A percentile compares a stretch with the other conserved stretches of the same genome.
phyloP scores from a whole-genome alignment of 140 eudicot species.

The Ambrosia hybrid region DNA sequence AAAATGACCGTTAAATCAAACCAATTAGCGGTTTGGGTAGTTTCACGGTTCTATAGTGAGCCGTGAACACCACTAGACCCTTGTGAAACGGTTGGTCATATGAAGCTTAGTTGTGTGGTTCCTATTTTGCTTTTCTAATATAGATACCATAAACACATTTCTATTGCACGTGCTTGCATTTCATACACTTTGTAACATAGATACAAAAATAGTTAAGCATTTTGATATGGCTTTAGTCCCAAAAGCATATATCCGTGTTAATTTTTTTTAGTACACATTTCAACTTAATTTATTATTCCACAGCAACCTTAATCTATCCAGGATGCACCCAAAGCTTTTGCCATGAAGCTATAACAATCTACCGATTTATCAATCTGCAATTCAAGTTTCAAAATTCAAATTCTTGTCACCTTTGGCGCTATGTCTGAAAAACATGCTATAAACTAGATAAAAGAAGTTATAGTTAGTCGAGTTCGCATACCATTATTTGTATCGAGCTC shows the following conservation, averaged over 20 bases:
- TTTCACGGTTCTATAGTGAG: too few relatives aligned
- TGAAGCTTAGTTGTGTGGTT: too few relatives aligned
- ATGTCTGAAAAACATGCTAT: background rate
- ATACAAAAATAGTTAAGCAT: background rate
- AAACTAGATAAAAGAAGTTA: background rate
- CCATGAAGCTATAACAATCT: constrained; percentile 85
- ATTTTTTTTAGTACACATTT: constrained; percentile 6
- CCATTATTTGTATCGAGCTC: constrained; percentile 70
- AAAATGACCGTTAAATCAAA: too few relatives aligned
- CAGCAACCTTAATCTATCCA: constrained; percentile 53
- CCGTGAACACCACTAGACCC: too few relatives aligned
- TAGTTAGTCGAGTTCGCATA: constrained; percentile 4
- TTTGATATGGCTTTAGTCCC: background rate
- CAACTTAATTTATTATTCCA: background rate
- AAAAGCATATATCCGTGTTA: background rate
- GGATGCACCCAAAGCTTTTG: constrained; percentile 67
- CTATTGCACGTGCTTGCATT: background rate
- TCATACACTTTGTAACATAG: background rate
- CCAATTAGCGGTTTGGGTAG: too few relatives aligned
- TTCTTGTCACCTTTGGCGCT: background rate
- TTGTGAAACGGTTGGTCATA: too few relatives aligned
- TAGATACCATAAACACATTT: background rate
- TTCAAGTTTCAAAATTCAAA: background rate
- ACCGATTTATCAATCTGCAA: constrained; percentile 75
- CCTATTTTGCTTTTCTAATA: too few relatives aligned